Percentiles rank a stretch among this genome's conserved stretches.
Conservation (phyloP, 106 monocot genomes). For the Allium sativum region DNA sequence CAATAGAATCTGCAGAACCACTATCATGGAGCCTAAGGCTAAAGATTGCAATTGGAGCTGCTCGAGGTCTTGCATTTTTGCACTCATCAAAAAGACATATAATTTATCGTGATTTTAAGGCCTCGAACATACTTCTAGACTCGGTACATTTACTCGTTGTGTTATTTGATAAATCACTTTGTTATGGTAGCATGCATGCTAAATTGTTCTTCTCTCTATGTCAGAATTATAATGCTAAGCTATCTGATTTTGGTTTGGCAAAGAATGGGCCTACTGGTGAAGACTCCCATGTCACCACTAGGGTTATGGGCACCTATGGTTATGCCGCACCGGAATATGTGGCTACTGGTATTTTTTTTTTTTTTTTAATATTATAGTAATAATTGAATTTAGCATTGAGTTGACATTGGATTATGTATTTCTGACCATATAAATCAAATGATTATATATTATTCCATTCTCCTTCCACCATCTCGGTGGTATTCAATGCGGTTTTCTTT, state of each 20-base stretch:
- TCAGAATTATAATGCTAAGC: constrained; percentile 14
- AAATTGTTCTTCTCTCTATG: not conserved
- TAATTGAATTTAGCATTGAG: not conserved
- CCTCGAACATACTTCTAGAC: constrained; percentile 23
- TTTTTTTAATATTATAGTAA: not conserved
- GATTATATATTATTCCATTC: not conserved
- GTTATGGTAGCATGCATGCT: not conserved
- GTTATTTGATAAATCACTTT: no score
- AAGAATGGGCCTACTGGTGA: constrained; percentile 14
- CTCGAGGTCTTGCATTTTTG: constrained; percentile 20
- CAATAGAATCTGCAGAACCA: not conserved
- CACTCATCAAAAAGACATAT: constrained; percentile 13
- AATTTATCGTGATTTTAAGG: constrained; percentile 21
- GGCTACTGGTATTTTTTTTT: constrained; percentile 12
- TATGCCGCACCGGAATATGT: constrained; percentile 16
- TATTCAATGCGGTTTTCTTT: not conserved
- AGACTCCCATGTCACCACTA: constrained; percentile 15
- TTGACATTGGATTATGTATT: not conserved
- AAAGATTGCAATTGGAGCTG: constrained; percentile 23
- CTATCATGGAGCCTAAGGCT: constrained; percentile 19
- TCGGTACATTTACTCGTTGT: constrained; percentile 1
- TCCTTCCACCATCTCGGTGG: not conserved
- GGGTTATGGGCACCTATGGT: constrained; percentile 13
- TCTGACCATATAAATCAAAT: not conserved
- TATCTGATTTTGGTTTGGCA: constrained; percentile 14